phyloP scores from a whole-genome alignment of 139 green algal species.

The Ulvella scutata region DNA sequence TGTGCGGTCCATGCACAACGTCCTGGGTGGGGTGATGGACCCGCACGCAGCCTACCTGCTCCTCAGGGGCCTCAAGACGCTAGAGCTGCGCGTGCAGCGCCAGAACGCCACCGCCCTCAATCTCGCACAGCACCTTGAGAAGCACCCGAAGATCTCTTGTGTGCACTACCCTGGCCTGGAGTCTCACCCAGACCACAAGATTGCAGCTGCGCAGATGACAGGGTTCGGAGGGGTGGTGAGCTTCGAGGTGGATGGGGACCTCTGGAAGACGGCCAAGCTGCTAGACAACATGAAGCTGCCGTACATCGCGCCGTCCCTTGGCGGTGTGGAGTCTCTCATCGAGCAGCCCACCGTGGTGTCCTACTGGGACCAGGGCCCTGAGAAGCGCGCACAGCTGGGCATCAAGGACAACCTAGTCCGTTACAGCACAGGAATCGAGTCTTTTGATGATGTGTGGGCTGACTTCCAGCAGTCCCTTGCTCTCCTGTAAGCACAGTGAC shows the following conservation, averaged over 20 bases:
- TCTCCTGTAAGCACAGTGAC: conserved; percentile 29
- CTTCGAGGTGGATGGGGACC: conserved; percentile 59
- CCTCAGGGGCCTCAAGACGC: conserved; percentile 93
- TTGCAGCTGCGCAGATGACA: conserved; percentile 82
- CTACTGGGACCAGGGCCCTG: conserved; percentile 69
- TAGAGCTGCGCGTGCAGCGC: conserved; percentile 75
- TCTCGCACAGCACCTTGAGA: conserved; percentile 57
- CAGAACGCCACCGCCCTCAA: conserved; percentile 65
- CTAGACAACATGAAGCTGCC: conserved; percentile 82
- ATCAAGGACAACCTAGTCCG: conserved; percentile 97
- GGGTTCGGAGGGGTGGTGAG: conserved; percentile 89
- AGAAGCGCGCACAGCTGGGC: conserved; percentile 74
- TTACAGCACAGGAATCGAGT: conserved; percentile 85
- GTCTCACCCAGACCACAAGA: conserved; percentile 84
- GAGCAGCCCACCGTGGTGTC: conserved; percentile 96
- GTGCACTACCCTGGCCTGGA: conserved; percentile 73
- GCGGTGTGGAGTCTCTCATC: conserved; percentile 93
- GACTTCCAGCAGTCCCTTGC: conserved; percentile 87
- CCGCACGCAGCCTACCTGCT: conserved; percentile 91
- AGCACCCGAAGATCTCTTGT: conserved; percentile 66
- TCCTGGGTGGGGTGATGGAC: conserved; percentile 94
- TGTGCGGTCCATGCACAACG: conserved; percentile 84
- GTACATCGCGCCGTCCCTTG: conserved; percentile 96
- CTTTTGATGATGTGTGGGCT: conserved; percentile 82
- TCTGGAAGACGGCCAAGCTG: conserved; percentile 77